Conservation (phyloP, 768 basidiomycete species). For the Atractiella rhizophila region DNA sequence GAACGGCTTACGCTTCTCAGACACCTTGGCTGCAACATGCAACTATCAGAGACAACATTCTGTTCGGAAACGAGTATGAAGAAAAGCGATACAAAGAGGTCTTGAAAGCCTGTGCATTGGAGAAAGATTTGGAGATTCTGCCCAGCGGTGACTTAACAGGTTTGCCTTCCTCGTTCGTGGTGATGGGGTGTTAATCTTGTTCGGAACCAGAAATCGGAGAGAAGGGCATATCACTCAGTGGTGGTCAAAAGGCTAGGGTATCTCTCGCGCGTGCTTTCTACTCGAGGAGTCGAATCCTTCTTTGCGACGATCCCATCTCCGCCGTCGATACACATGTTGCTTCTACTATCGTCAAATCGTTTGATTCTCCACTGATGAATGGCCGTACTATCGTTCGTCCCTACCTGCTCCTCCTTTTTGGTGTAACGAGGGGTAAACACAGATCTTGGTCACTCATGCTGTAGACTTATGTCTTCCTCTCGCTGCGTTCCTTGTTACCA, state of each 20-base stretch:
- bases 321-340: conserved; percentile 38
- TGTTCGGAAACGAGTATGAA: conserved; percentile 42
- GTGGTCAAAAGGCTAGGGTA: conserved; percentile 19
- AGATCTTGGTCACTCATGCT: conserved; percentile 16
- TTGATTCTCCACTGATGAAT: conserved; percentile 46
- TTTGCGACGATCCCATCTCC: conserved; percentile 11
- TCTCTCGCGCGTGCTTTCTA: conserved; percentile 71
- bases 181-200: no score
- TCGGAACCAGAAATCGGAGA: no score
- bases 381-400: conserved; percentile 56
- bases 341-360: conserved; percentile 48
- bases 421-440: no score
- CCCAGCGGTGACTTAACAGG: conserved; percentile 49
- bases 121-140: conserved; percentile 40
- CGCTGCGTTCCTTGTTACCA: conserved; percentile 11
- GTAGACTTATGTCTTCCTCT: conserved; percentile 11
- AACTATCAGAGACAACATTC: conserved; percentile 51
- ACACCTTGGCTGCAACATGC: conserved; percentile 46
- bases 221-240: conserved; percentile 7
- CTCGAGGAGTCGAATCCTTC: conserved; percentile 38
- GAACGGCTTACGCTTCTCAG: conserved; percentile 43
- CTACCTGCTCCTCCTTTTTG: no score
- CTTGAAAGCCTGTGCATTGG: conserved; percentile 46
- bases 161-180: no score
- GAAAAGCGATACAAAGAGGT: conserved; percentile 38